Evolutionary conservation across 257 asterid species (phyloP).

Genomic region (Henckelia pumila): DNA sequence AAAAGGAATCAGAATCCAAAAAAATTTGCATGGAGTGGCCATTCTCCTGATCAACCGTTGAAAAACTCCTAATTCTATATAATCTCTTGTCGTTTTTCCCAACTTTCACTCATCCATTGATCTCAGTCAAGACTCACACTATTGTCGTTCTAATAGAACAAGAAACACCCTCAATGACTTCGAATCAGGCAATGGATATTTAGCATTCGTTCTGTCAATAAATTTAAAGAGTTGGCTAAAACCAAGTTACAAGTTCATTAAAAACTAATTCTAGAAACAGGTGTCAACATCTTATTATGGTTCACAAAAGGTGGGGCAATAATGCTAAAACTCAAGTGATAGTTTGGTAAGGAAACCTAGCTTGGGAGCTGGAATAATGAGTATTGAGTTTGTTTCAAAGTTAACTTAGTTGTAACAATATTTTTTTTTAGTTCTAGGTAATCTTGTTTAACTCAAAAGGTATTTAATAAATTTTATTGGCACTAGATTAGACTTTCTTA

Average conservation of each 20-base stretch:
- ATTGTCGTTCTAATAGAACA: too few relatives aligned
- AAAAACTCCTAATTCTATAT: too few relatives aligned
- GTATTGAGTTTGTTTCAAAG: too few relatives aligned
- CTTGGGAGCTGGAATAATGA: not conserved
- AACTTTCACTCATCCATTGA: not conserved
- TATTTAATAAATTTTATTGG: not conserved
- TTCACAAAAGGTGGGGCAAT: not conserved
- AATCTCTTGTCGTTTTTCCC: not conserved
- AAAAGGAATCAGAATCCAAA: not conserved
- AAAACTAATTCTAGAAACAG: not conserved
- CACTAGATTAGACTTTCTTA: not conserved
- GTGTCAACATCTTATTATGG: not conserved
- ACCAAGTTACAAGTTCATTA: not conserved
- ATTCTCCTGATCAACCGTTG: too few relatives aligned
- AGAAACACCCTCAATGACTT: not conserved
- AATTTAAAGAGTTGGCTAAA: not conserved
- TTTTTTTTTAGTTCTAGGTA: not conserved
- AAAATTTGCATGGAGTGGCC: not conserved
- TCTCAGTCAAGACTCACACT: not conserved
- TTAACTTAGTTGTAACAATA: not conserved
- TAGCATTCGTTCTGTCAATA: conserved; percentile 7
- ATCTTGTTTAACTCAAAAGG: not conserved
- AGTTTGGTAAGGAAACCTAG: not conserved
- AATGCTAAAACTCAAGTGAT: not conserved
- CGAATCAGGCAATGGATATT: not conserved